Evolutionary conservation across 805 yeast genomes (phyloP).

Genomic region (Blastobotrys chiropterorum): DNA sequence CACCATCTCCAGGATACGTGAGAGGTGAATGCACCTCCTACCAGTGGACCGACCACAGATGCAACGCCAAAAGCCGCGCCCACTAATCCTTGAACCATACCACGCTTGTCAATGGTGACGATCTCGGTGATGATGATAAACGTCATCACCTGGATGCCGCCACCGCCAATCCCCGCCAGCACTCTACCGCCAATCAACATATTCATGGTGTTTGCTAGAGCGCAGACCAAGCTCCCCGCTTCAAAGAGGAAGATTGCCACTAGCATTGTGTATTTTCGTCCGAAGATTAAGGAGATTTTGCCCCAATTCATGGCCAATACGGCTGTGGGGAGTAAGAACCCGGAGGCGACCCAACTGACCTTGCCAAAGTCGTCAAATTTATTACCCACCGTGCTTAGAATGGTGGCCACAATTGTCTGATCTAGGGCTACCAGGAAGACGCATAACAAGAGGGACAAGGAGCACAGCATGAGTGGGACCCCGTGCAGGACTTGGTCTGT

Average conservation of each 20-base stretch:
- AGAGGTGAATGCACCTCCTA: conserved; percentile 61
- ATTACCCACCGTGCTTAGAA: conserved; percentile 31
- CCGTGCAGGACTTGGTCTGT: conserved; percentile 22
- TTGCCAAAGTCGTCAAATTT: conserved; percentile 44
- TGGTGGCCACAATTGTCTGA: conserved; percentile 48
- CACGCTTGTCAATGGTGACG: conserved; percentile 37
- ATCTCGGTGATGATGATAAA: conserved; percentile 53
- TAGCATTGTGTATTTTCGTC: conserved; percentile 44
- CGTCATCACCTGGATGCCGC: conserved; percentile 55
- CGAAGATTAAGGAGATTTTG: conserved; percentile 32
- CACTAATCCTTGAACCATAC: conserved; percentile 21
- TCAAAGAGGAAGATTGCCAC: conserved; percentile 50
- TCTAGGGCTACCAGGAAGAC: conserved; percentile 36
- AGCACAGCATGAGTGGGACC: conserved; percentile 15
- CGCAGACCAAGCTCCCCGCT: conserved; percentile 55
- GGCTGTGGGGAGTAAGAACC: conserved; percentile 61
- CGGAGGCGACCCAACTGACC: conserved; percentile 48
- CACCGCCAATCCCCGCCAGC: conserved; percentile 66
- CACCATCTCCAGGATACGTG: conserved; percentile 71
- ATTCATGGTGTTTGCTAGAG: conserved; percentile 47
- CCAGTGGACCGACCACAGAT: conserved; percentile 44
- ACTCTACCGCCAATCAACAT: conserved; percentile 67
- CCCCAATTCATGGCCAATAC: conserved; percentile 57
- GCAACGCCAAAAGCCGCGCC: conserved; percentile 27
- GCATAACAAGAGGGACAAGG: conserved; percentile 15